Evolutionary conservation across 768 basidiomycete species (phyloP).

Genomic region (Tulasnella calospora): DNA sequence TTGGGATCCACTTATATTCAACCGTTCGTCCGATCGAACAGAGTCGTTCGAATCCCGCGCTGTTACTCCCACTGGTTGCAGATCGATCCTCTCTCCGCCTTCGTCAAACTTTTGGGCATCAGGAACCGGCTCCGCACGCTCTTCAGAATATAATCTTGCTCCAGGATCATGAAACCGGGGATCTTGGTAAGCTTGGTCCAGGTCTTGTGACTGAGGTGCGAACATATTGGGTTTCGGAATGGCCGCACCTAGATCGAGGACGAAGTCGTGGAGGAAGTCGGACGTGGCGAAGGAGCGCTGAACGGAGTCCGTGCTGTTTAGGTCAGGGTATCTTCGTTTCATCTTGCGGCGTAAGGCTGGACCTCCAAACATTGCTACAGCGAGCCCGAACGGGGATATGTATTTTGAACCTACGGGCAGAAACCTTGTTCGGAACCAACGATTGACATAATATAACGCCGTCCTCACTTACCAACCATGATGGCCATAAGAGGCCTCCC

Average conservation of each 20-base stretch:
- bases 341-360: not conserved
- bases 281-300: conserved; percentile 15
- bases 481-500: conserved; percentile 17
- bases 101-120: not conserved
- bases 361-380: conserved; percentile 4
- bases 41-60: not conserved
- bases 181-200: not conserved
- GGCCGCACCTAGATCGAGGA: conserved; percentile 13
- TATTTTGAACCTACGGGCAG: conserved; percentile 16
- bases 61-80: not conserved
- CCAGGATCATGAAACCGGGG: not conserved
- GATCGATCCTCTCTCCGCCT: not conserved
- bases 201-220: not conserved
- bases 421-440: not conserved
- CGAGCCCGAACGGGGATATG: conserved; percentile 19
- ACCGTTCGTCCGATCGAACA: not conserved
- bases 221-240: conserved; percentile 6
- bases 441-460: not conserved
- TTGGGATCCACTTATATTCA: not conserved
- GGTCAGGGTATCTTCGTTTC: conserved; percentile 4
- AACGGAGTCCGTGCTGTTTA: not conserved
- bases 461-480: conserved; percentile 4
- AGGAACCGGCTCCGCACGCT: not conserved
- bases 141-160: not conserved
- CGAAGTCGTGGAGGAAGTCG: conserved; percentile 22